Base-by-base conservation (phyloP, 768 basidiomycete genomes). In the Rhizopogon vesiculosus region DNA sequence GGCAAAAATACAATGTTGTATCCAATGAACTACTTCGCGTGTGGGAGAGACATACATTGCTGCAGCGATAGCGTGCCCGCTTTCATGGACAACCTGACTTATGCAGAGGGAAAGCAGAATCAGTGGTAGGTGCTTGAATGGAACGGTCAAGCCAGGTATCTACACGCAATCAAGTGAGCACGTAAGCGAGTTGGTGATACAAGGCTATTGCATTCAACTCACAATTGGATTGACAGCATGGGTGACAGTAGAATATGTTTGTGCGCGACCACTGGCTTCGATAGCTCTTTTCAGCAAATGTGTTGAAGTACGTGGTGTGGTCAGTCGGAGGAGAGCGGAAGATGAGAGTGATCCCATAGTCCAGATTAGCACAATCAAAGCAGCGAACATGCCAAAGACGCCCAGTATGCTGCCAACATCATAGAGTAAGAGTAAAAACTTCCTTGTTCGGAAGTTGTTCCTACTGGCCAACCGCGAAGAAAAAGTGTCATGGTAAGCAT, bases 81-180 rank as follows among this genome's bases (percentile, higher is more conserved):
- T 68, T 71, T 95, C 92, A 60, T 94, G 92, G 18, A 89, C 65
- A n/a, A 85, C 61, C 67, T 93, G 91, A 53, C 80, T 78, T 8
- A 81, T 22, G 45, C 85, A 75, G 15, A 93, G 75, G 0, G 86
- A 78, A 6, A 80, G 33, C 7, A 93, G 60, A 46, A 93, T 80
- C 15, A 85, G 59, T 5, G 87, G 87, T 1, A 90, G 64, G 63
- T 94, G 85, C 25, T 72, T 69, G n/a, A 91, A 62, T 1, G 92
- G 92, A 1, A 89, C 82, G 2, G 90, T 95, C 7, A 92, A 58
- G 1, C 92, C 92, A 19, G 93, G 92, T 39, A 95, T 84, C 91
- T 93, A 60, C 16, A 51, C 19, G 25, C 7, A 31, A 25, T 25
- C 25, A 25, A 25, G 25, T 25, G 25, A 25, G 25, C 25, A 25